These are phyloP conservation scores for Lizanozyma gosingica DNA, from an alignment of 1,139 yeast genomes.

Conservation along the genomic window DNA sequence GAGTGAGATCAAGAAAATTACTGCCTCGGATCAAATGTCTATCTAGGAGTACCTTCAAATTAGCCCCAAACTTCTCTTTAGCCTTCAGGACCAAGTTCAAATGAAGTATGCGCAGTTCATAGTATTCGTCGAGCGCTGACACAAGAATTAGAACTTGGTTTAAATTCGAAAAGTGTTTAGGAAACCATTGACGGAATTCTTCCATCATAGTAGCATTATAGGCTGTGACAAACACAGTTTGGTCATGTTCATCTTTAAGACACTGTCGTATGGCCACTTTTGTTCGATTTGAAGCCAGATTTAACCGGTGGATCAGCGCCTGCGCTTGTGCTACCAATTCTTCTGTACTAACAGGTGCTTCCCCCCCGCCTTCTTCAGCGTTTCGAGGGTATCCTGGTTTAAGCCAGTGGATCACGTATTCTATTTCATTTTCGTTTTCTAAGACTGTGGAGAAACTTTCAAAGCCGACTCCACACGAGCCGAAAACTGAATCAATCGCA, in stretches of 20 bases:
- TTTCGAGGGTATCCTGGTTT: constrained; percentile 21
- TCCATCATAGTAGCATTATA: background rate
- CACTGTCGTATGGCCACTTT: constrained; percentile 30
- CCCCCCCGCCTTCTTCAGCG: background rate
- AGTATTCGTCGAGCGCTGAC: background rate
- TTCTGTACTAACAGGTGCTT: background rate
- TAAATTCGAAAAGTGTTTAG: background rate
- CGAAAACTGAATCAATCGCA: constrained; percentile 9
- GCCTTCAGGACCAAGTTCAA: background rate
- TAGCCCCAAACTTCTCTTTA: background rate
- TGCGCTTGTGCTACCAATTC: background rate
- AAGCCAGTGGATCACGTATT: constrained; percentile 31
- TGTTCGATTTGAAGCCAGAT: constrained; percentile 13
- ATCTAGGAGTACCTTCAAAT: background rate
- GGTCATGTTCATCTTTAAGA: constrained; percentile 20
- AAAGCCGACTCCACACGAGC: constrained; percentile 9
- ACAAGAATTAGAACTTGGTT: background rate
- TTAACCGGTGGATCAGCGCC: background rate
- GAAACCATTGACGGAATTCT: background rate
- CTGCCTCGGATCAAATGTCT: background rate
- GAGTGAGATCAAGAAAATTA: background rate
- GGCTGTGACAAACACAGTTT: background rate
- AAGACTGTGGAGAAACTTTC: constrained; percentile 6
- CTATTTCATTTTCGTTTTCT: constrained; percentile 36
- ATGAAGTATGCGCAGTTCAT: background rate